These are phyloP conservation scores for Eucalyptus pumila DNA, from an alignment of 345 rosid genomes.

Conservation along the genomic window DNA sequence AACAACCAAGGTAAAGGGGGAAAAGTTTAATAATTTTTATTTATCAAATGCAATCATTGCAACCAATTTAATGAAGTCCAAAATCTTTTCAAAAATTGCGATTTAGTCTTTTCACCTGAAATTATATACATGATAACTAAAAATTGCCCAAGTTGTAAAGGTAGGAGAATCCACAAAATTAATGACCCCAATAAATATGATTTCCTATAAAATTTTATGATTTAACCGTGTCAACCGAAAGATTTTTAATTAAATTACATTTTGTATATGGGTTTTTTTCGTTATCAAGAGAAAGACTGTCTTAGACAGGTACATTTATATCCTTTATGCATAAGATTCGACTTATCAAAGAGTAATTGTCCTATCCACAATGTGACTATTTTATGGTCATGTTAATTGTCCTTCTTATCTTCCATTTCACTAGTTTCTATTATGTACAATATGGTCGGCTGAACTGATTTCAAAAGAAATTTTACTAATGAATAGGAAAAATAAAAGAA, in stretches of 20 bases:
- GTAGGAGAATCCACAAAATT: not conserved
- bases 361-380: not conserved
- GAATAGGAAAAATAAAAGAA: too few relatives aligned
- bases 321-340: too few relatives aligned
- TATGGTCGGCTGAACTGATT: not conserved
- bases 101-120: not conserved
- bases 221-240: not conserved
- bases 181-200: not conserved
- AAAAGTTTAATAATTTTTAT: not conserved
- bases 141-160: not conserved
- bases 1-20: not conserved
- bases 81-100: not conserved
- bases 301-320: not conserved
- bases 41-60: not conserved
- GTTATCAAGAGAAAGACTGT: not conserved
- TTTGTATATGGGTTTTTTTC: too few relatives aligned
- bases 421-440: too few relatives aligned
- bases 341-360: conserved; percentile 5
- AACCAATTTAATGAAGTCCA: not conserved
- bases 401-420: too few relatives aligned
- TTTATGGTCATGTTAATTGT: not conserved
- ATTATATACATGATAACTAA: not conserved
- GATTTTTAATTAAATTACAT: not conserved
- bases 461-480: too few relatives aligned
- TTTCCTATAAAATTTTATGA: not conserved